Base-by-base conservation (phyloP, 1,139 yeast genomes). In the Schwanniomyces etchellsii region DNA sequence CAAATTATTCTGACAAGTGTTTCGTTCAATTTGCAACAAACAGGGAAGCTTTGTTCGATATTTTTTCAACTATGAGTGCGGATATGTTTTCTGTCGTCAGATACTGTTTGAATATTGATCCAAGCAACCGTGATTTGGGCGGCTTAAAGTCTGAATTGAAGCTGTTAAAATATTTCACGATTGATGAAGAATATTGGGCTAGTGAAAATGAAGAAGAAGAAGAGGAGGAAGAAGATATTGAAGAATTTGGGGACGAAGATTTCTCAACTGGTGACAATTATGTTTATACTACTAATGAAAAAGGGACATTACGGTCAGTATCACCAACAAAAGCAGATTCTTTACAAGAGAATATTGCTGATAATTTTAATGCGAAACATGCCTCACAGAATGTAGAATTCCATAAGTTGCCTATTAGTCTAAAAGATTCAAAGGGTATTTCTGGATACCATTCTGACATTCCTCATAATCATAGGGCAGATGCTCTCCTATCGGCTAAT, bases 21-120 rank as follows among this genome's bases (percentile, higher is more conserved):
- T 91, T 88, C 54, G 61, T 84, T 44, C 93, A 86, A 57, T 91
- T 84, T 63, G 91, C 93, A 14, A 74, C 81, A 24, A 83, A 83
- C 49, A 74, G 96, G 43, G 96, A 89, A 53, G 84, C 95, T 0
- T 63, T 91, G 32, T 88, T 88, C 60, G 97, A 91, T 59, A 84
- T 88, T 29, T 91, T 89, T 55, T 88, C 96, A 7, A 70, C 89
- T 4, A 80, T 91, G 86, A 77, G 94, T 34, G 78, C 77, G 31
- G 96, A 89, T 48, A 73, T 88, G 48, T 91, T 86, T 52, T 75
- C 84, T 7, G 94, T 84, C 0, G 70, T 89, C 48, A 74, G 95
- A 39, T 75, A 75, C 43, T 71, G 85, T 39, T 67, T 91, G 35
- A 81, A 94, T 13, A 73, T 89, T 37, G 96, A 89, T 58, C 98